A percentile compares a stretch with the other conserved stretches of the same genome.
phyloP scores from a whole-genome alignment of 345 rosid genomes.

The Anacardium occidentale region DNA sequence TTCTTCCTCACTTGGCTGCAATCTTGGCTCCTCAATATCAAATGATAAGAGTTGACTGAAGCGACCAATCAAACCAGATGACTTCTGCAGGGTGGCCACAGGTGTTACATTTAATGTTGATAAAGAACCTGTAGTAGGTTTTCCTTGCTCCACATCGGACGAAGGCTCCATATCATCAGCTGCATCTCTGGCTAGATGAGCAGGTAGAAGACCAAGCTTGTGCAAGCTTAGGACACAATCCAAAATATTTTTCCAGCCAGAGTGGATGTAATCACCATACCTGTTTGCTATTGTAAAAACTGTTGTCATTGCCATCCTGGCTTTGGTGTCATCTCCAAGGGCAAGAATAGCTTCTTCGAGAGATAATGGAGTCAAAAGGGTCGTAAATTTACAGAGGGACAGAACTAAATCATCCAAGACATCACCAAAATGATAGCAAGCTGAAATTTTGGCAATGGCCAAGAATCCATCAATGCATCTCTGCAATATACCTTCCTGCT shows the following conservation, averaged over 20 bases:
- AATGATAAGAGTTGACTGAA: constrained; percentile 99
- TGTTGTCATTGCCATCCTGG: constrained; percentile 93
- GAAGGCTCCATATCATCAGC: constrained; percentile 92
- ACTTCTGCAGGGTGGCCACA: constrained; percentile 90
- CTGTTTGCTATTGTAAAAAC: constrained; percentile 96
- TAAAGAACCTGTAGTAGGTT: constrained; percentile 70
- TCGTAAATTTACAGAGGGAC: constrained; percentile 93
- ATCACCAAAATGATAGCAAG: constrained; percentile 98
- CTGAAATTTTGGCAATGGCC: constrained; percentile 95
- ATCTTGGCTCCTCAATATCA: constrained; percentile 97
- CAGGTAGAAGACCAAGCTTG: constrained; percentile 98
- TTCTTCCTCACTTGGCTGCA: constrained; percentile 95
- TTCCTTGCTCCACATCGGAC: constrained; percentile 80
- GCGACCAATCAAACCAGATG: constrained; percentile 98
- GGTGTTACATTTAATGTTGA: constrained; percentile 75
- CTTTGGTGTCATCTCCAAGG: constrained; percentile 93
- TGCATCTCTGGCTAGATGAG: constrained; percentile 95
- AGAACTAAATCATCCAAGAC: constrained; percentile 95
- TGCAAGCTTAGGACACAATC: constrained; percentile 93
- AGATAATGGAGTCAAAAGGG: constrained; percentile 79
- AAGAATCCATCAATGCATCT: constrained; percentile 96
- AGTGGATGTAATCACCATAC: constrained; percentile 89
- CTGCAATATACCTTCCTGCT: constrained; percentile 92
- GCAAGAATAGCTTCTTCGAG: constrained; percentile 94
- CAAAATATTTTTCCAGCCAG: constrained; percentile 97